Conservation (phyloP, 805 yeast genomes). For the Zygosaccharomyces bisporus region DNA sequence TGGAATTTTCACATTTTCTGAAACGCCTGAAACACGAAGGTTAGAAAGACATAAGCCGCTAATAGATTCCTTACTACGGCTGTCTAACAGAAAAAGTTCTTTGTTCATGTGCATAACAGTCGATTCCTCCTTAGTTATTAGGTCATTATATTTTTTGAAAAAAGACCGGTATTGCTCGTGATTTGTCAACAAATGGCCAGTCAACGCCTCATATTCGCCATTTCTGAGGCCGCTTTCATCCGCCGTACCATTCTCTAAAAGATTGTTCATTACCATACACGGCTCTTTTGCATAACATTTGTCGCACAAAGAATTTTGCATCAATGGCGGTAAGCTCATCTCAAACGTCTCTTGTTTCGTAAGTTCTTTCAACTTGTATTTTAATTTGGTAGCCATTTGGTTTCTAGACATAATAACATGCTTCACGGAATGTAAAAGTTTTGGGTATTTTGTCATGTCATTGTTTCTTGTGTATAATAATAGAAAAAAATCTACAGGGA, state of each 20-base stretch:
- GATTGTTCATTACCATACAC: constrained; percentile 64
- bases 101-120: constrained; percentile 48
- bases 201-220: constrained; percentile 46
- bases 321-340: constrained; percentile 51
- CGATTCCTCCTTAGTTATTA: constrained; percentile 72
- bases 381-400: constrained; percentile 55
- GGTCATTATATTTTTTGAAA: constrained; percentile 66
- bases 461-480: constrained; percentile 69
- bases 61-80: constrained; percentile 53
- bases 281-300: constrained; percentile 51
- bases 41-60: constrained; percentile 58
- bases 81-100: constrained; percentile 56
- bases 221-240: constrained; percentile 50
- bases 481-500: constrained; percentile 60
- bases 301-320: constrained; percentile 54
- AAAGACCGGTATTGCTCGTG: constrained; percentile 47
- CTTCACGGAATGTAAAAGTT: constrained; percentile 54
- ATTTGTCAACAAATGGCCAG: constrained; percentile 44
- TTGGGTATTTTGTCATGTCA: constrained; percentile 52
- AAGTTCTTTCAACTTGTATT: constrained; percentile 37
- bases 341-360: constrained; percentile 5
- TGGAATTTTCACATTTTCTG: constrained; percentile 17
- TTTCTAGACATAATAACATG: constrained; percentile 72
- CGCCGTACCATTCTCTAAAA: constrained; percentile 56
- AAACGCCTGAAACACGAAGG: constrained; percentile 40